Percentiles rank a stretch among this genome's conserved stretches.
phyloP scores from a whole-genome alignment of 352 stramenopile genomes.

The Globisporangium rhizosaccharum region DNA sequence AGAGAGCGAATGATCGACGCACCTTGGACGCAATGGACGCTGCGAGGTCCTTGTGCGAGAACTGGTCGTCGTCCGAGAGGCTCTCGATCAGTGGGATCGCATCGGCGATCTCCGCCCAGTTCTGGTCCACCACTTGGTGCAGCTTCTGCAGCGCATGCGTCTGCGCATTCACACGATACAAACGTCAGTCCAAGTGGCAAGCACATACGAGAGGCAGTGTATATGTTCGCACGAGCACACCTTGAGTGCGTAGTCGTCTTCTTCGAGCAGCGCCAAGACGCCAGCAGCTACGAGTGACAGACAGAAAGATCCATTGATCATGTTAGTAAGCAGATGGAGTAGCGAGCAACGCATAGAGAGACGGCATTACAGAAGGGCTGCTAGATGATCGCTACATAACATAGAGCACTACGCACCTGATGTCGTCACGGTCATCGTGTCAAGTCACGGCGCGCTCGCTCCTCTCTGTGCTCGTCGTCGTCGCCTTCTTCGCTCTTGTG shows the following conservation, averaged over 20 bases:
- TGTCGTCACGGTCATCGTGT: neutral
- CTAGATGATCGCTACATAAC: neutral
- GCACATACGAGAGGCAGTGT: neutral
- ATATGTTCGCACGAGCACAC: conserved; percentile 19
- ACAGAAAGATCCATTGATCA: conserved; percentile 11
- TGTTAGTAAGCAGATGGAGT: neutral
- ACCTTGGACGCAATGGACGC: conserved; percentile 89
- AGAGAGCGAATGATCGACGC: neutral
- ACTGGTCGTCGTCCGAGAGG: conserved; percentile 91
- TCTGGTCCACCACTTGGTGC: conserved; percentile 89
- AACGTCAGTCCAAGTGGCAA: neutral
- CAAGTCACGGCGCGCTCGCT: neutral
- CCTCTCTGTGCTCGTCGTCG: neutral
- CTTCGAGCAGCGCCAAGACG: conserved; percentile 87
- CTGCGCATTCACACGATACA: conserved; percentile 24
- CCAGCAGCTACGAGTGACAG: conserved; percentile 52
- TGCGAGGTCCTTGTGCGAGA: conserved; percentile 87
- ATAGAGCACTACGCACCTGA: neutral
- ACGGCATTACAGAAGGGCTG: neutral
- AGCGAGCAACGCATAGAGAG: conserved; percentile 1
- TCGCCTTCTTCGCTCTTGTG: neutral
- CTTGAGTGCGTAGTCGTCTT: conserved; percentile 89
- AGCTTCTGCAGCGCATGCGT: conserved; percentile 90
- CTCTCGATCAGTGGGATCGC: conserved; percentile 90
- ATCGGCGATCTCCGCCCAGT: conserved; percentile 93